Conservation (phyloP, 2,329 filamentous ascomycete species). For the Microsporum ferrugineum region DNA sequence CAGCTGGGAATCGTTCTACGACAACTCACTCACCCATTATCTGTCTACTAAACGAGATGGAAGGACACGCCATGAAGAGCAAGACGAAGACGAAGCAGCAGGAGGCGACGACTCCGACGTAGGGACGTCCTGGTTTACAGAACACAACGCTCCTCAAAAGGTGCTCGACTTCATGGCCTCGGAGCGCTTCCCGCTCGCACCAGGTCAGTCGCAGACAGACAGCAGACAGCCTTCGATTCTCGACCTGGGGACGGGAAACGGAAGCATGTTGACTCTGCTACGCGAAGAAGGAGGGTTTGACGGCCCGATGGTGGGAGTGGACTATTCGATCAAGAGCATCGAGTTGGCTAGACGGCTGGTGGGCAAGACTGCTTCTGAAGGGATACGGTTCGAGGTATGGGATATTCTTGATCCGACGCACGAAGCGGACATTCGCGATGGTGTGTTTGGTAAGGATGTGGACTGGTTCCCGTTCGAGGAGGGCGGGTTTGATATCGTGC, state of each 20-base stretch:
- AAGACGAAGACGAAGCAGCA: slow-evolving; percentile 35
- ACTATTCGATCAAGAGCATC: slow-evolving; percentile 70
- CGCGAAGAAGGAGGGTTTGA: slow-evolving; percentile 52
- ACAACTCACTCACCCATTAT: slow-evolving; percentile 29
- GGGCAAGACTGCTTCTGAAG: slow-evolving; percentile 34
- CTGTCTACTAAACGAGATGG: slow-evolving; percentile 22
- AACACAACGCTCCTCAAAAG: slow-evolving; percentile 75
- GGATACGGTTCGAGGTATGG: slow-evolving; percentile 49
- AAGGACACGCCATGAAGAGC: slow-evolving; percentile 1
- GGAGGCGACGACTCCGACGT: slow-evolving; percentile 60
- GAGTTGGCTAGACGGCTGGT: slow-evolving; percentile 56
- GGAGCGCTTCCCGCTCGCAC: slow-evolving; percentile 35
- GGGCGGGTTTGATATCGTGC: slow-evolving; percentile 69
- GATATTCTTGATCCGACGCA: slow-evolving; percentile 43
- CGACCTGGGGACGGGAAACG: slow-evolving; percentile 90
- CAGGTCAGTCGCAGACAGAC: slow-evolving; percentile 18
- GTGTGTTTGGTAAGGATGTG: slow-evolving; percentile 8
- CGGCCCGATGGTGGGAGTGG: slow-evolving; percentile 69
- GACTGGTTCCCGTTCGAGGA: slow-evolving; percentile 31
- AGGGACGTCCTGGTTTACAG: slow-evolving; percentile 93
- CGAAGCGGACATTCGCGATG: slow-evolving; percentile 6
- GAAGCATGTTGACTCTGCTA: slow-evolving; percentile 76
- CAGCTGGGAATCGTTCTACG: slow-evolving; percentile 54
- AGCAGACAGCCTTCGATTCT: slow-evolving; percentile 42
- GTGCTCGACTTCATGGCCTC: slow-evolving; percentile 57